Base-by-base conservation (phyloP, 164 flowering plant genomes). In the Umbilicus rupestris region DNA sequence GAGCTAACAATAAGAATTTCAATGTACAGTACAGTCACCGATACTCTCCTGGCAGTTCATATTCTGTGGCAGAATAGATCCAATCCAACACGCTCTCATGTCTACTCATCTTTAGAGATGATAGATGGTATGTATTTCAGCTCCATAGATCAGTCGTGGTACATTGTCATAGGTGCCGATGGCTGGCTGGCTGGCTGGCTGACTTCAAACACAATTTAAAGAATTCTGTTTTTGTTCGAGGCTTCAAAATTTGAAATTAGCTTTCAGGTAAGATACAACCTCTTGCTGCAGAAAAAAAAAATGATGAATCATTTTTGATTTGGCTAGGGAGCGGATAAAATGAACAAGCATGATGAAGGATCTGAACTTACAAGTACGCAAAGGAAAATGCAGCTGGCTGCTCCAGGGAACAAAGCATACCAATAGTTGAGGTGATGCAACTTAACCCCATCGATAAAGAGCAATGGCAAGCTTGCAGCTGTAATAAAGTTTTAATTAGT, bases 391-490 rank as follows among this genome's bases (percentile, higher is more conserved):
- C 98, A 93, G 8, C 80, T 90, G 20, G 95, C 75, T 10, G 98
- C 97, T 17, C 97, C 96, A 29, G 98, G 98, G 76, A 90, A 93
- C 68, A 93, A 68, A 14, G 90, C 83, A 65, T 85, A 93, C 98
- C 97, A 90, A 68, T 78, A 76, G 62, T 81, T 78, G 78, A 93
- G 69, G 41, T 72, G 83, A 37, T 89, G 98, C 57, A 90, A 70
- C 83, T 90, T 93, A 2, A 81, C 87, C 45, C 85, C 98, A 74
- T 90, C 98, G 14, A 90, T 87, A 79, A 93, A 93, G 71, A 93
- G 31, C 39, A 93, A n/a, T 1, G 97, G 98, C 80, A 93, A 79
- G 76, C 96, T 86, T 64, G 97, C 98, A 76, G 98, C 98, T 93
- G 67, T 74, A 76, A 12, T 1, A 7, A 44, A 57, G 44, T 31